phyloP scores from a whole-genome alignment of 768 basidiomycete genomes.

The Tricholoma terreum region DNA sequence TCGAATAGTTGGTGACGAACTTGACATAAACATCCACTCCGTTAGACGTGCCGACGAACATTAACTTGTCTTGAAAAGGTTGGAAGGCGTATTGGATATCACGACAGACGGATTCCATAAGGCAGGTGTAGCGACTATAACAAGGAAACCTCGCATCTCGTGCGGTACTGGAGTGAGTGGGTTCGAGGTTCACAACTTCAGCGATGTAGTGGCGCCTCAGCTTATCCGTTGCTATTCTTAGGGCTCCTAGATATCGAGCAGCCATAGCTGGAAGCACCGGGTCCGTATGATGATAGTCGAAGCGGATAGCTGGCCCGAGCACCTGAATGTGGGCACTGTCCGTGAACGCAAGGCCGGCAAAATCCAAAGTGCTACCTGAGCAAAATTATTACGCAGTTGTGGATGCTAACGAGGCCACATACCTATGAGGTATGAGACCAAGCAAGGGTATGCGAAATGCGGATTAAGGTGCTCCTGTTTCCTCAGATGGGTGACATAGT shows the following conservation, averaged over 20 bases:
- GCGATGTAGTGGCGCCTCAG: conserved; percentile 18
- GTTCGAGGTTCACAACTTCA: too few relatives aligned
- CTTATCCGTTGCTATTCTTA: conserved; percentile 18
- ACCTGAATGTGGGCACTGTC: conserved; percentile 19
- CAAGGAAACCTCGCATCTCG: neutral
- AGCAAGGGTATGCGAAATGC: too few relatives aligned
- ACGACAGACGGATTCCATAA: conserved; percentile 18
- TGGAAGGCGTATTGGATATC: neutral
- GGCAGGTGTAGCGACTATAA: conserved; percentile 15
- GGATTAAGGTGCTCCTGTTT: conserved; percentile 7
- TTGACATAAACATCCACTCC: conserved; percentile 9
- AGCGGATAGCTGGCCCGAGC: too few relatives aligned
- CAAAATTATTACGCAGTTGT: too few relatives aligned
- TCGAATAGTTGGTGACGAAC: conserved; percentile 25
- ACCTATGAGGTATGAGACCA: too few relatives aligned
- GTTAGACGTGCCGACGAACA: too few relatives aligned
- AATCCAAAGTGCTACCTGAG: conserved; percentile 19
- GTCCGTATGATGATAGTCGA: conserved; percentile 19
- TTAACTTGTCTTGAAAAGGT: too few relatives aligned
- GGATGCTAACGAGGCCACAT: too few relatives aligned
- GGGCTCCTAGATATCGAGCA: conserved; percentile 23
- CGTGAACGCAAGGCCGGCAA: conserved; percentile 24
- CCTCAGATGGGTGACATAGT: too few relatives aligned
- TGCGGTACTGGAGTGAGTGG: too few relatives aligned
- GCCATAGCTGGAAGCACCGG: conserved; percentile 6